These are phyloP conservation scores for Canavalia ensiformis DNA, from an alignment of 306 rosid genomes.

Conservation along the genomic window DNA sequence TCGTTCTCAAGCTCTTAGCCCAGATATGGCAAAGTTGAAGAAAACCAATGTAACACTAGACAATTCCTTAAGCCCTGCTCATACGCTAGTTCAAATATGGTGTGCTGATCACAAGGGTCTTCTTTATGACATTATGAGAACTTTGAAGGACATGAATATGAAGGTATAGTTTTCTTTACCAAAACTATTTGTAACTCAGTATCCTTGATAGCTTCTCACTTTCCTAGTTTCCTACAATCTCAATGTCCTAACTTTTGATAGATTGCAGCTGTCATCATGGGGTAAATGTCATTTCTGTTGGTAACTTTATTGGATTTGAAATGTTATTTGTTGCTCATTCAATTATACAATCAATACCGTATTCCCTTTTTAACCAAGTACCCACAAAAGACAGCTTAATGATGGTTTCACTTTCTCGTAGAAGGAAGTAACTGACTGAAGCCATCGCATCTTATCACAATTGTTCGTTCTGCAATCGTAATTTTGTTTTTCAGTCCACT, in stretches of 20 bases:
- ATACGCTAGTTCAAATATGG: slow-evolving; percentile 74
- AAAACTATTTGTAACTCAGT: neutral
- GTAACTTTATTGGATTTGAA: slow-evolving; percentile 15
- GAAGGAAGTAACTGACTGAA: slow-evolving; percentile 11
- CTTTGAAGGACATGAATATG: slow-evolving; percentile 73
- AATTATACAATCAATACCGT: neutral
- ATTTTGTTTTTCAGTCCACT: neutral
- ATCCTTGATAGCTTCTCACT: slow-evolving; percentile 22
- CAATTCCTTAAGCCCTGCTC: slow-evolving; percentile 79
- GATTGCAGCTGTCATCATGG: neutral
- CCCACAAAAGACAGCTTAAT: slow-evolving; percentile 3
- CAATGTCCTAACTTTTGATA: slow-evolving; percentile 26
- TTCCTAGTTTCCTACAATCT: slow-evolving; percentile 14
- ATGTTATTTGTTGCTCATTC: neutral
- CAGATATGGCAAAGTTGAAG: slow-evolving; percentile 70
- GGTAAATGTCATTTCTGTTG: slow-evolving; percentile 11
- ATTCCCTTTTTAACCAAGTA: neutral
- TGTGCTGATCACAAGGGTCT: slow-evolving; percentile 84
- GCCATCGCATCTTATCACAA: slow-evolving; percentile 14
- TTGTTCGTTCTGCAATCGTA: neutral
- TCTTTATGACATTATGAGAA: slow-evolving; percentile 78
- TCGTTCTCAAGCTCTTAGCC: slow-evolving; percentile 70
- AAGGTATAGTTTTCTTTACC: slow-evolving; percentile 57
- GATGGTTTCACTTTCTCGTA: neutral
- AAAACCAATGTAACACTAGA: slow-evolving; percentile 64